These are phyloP conservation scores for Alnus glutinosa DNA, from an alignment of 306 rosid species.

Conservation along the genomic window DNA sequence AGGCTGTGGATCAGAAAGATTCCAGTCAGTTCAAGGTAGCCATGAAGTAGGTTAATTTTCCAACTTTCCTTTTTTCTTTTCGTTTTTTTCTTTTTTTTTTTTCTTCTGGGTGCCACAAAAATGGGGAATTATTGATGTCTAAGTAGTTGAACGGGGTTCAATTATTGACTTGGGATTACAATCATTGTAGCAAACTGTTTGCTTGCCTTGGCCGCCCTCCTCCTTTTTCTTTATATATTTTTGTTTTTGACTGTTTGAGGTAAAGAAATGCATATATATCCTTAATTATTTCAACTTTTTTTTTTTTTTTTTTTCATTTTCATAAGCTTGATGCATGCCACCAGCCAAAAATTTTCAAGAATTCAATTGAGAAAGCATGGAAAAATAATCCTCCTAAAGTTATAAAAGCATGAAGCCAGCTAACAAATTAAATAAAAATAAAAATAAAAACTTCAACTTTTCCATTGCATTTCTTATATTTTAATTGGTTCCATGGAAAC, in stretches of 20 bases:
- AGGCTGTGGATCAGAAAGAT: neutral
- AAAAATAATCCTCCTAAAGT: neutral
- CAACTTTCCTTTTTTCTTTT: neutral
- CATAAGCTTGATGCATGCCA: neutral
- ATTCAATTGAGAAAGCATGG: neutral
- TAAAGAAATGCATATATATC: neutral
- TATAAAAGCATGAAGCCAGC: neutral
- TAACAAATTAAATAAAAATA: neutral
- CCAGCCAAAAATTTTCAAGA: neutral
- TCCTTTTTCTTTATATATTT: slow-evolving; percentile 14
- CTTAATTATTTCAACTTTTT: neutral
- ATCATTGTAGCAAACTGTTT: slow-evolving; percentile 62
- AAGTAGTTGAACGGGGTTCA: slow-evolving; percentile 47
- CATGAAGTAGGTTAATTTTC: neutral
- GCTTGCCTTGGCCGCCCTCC: slow-evolving; percentile 47
- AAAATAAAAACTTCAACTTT: too few species aligned
- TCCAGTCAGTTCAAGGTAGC: neutral
- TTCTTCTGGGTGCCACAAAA: neutral
- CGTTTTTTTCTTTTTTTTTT: neutral
- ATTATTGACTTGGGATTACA: slow-evolving; percentile 62
- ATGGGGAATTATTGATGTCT: slow-evolving; percentile 53
- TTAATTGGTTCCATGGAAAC: neutral
- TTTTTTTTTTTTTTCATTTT: neutral
- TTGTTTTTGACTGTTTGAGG: slow-evolving; percentile 26
- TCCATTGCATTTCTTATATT: too few species aligned